Evolutionary conservation across 23 red algal species (phyloP), one percentile per base, ranked within the genome.

Genomic region (Gracilaria gracilis): DNA sequence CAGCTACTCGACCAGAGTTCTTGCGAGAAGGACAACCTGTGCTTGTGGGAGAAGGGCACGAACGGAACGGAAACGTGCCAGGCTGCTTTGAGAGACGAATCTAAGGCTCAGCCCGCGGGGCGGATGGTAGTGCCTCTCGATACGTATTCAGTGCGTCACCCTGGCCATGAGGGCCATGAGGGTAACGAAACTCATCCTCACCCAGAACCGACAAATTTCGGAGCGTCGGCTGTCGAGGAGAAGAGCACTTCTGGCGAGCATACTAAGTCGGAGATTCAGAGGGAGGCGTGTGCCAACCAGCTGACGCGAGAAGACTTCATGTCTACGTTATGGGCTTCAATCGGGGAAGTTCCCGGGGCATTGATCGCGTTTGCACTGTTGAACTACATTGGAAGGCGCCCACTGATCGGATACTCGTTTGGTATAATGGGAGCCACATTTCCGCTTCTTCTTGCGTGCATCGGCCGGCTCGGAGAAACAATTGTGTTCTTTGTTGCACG

Each of bases 271-370:
- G 35, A 86, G 31, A n/a, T 44, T 72, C 50, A 62, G 55, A 39
- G 71, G 39, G 51, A 49, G 9, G 47, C 57, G 9, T 90, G 87
- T 74, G 58, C 58, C 4, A 47, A 69, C 58, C 50, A 90, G 59
- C 87, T 90, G 14, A 67, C 87, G 16, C 31, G 37, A 5, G 46
- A 71, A 23, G 87, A 90, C 64, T 93, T 73, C 57, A 38, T 83
- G 54, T 59, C 80, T 34, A 93, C 89, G 0, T 31, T 93, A 12
- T 74, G 79, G 79, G 81, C 80, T 20, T 72, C 67, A n/a, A 28
- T 84, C 4, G 89, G 80, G 25, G 89, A 93, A 73, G 53, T 93
- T 16, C 89, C 89, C 12, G 89, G 89, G 48, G 54, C 84, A 5
- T 21, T 93, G 66, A 44, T 85, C 0, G 64, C 80, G 11, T 77